Evolutionary conservation across 1,284 basidiomycete genomes (phyloP).

Genomic region (Boletus semigastroideus): DNA sequence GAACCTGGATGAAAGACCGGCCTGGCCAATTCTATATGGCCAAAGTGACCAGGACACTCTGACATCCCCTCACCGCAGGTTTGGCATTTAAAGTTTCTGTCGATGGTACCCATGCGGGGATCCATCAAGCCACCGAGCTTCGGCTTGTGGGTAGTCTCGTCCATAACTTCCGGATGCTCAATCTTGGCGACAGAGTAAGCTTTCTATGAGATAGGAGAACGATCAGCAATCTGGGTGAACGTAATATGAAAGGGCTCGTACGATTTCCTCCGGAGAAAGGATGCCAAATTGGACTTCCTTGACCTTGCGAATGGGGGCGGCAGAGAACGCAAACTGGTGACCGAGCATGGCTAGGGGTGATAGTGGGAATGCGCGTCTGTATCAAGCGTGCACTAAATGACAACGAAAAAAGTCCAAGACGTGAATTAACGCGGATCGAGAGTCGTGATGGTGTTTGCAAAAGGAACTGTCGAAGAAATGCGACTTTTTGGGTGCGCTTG

Average conservation of each 20-base stretch:
- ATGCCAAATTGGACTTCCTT: constrained; percentile 99
- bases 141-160: constrained; percentile 86
- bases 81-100: constrained; percentile 99
- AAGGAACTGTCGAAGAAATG: constrained; percentile 10
- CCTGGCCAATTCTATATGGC: constrained; percentile 95
- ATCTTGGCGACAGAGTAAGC: constrained; percentile 98
- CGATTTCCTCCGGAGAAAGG: constrained; percentile 99
- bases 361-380: constrained; percentile 19
- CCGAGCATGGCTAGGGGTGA: constrained; percentile 58
- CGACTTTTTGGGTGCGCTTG: constrained; percentile 21
- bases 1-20: constrained; percentile 96
- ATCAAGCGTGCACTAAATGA: constrained; percentile 4
- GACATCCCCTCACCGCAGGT: constrained; percentile 99
- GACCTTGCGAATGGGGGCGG: constrained; percentile 91
- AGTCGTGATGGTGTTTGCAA: constrained; percentile 8
- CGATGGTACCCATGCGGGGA: constrained; percentile 97
- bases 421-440: constrained; percentile 31
- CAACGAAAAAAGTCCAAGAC: constrained; percentile 4
- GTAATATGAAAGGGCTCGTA: constrained; percentile 46
- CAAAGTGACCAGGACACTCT: constrained; percentile 98
- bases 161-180: constrained; percentile 97
- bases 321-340: constrained; percentile 87
- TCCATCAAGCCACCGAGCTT: constrained; percentile 96
- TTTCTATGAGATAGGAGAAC: constrained; percentile 61
- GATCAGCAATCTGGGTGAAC: constrained; percentile 11